phyloP scores from a whole-genome alignment of 768 basidiomycete species.

The Russula abietina region DNA sequence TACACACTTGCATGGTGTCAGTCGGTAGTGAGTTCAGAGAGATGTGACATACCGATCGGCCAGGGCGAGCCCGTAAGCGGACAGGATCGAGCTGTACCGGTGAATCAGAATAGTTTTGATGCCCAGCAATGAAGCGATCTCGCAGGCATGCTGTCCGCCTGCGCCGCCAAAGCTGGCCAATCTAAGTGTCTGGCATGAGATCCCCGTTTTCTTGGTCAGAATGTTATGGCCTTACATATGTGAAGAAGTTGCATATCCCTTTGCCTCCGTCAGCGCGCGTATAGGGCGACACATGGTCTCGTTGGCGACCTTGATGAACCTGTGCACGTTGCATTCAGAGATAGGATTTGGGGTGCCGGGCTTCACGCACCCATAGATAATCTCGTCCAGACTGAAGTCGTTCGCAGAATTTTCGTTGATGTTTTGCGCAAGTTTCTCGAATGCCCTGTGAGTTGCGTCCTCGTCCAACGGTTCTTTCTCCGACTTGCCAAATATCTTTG shows the following conservation, averaged over 20 bases:
- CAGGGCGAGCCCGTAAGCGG: slow-evolving; percentile 89
- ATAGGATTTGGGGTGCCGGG: not conserved
- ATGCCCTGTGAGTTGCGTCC: slow-evolving; percentile 59
- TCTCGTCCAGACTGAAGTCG: slow-evolving; percentile 67
- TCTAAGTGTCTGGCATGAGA: slow-evolving; percentile 34
- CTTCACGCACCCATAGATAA: slow-evolving; percentile 73
- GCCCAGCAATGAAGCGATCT: slow-evolving; percentile 79
- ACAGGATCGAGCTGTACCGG: slow-evolving; percentile 86
- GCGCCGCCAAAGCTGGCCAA: slow-evolving; percentile 86
- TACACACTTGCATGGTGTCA: slow-evolving; percentile 46
- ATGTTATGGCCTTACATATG: slow-evolving; percentile 45
- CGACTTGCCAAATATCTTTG: slow-evolving; percentile 87
- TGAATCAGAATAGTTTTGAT: slow-evolving; percentile 87
- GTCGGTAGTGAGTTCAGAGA: not conserved
- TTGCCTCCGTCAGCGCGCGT: slow-evolving; percentile 82
- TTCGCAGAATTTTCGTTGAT: slow-evolving; percentile 55
- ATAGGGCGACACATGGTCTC: slow-evolving; percentile 96
- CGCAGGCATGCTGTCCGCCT: slow-evolving; percentile 89
- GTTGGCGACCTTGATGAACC: slow-evolving; percentile 93
- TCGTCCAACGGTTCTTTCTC: slow-evolving; percentile 81
- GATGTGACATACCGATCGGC: slow-evolving; percentile 55
- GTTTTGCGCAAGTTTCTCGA: slow-evolving; percentile 59
- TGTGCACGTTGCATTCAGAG: slow-evolving; percentile 28
- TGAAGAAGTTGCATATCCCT: slow-evolving; percentile 74
- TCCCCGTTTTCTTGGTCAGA: slow-evolving; percentile 9